These are phyloP conservation scores for Dysphania ambrosioides DNA, from an alignment of 148 eudicot species.

Conservation along the genomic window DNA sequence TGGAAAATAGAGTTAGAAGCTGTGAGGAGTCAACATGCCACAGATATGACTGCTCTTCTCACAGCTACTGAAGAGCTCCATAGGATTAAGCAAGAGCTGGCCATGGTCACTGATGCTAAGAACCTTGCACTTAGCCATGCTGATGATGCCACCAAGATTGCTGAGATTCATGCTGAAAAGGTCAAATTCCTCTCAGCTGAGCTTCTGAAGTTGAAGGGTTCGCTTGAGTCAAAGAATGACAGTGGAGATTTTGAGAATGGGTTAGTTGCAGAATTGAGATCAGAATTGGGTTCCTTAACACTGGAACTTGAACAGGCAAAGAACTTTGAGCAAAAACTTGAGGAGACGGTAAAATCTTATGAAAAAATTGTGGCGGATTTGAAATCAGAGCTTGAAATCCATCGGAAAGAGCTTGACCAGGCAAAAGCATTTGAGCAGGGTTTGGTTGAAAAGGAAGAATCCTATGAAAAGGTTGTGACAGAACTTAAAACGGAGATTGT, in stretches of 20 bases:
- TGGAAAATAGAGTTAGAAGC: conserved; percentile 71
- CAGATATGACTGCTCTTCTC: conserved; percentile 61
- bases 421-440: conserved; percentile 40
- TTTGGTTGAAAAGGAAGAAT: conserved; percentile 24
- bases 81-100: conserved; percentile 60
- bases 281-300: conserved; percentile 52
- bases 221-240: conserved; percentile 57
- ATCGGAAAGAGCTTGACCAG: conserved; percentile 51
- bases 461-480: conserved; percentile 12
- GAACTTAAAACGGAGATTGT: conserved; percentile 38
- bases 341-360: conserved; percentile 45
- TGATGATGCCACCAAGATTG: conserved; percentile 81
- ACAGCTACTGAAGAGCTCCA: conserved; percentile 69
- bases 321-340: conserved; percentile 44
- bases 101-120: conserved; percentile 55
- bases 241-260: conserved; percentile 40
- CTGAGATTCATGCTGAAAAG: conserved; percentile 71
- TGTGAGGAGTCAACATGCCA: conserved; percentile 67
- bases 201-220: conserved; percentile 54
- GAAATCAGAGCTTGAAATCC: conserved; percentile 51
- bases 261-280: conserved; percentile 47
- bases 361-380: conserved; percentile 42
- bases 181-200: conserved; percentile 64
- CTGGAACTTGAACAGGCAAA: conserved; percentile 50
- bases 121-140: conserved; percentile 78